A percentile compares a stretch with the other conserved stretches of the same genome.
Evolutionary conservation across 1,284 basidiomycete genomes (phyloP).

Genomic region (Ustilago crameri): DNA sequence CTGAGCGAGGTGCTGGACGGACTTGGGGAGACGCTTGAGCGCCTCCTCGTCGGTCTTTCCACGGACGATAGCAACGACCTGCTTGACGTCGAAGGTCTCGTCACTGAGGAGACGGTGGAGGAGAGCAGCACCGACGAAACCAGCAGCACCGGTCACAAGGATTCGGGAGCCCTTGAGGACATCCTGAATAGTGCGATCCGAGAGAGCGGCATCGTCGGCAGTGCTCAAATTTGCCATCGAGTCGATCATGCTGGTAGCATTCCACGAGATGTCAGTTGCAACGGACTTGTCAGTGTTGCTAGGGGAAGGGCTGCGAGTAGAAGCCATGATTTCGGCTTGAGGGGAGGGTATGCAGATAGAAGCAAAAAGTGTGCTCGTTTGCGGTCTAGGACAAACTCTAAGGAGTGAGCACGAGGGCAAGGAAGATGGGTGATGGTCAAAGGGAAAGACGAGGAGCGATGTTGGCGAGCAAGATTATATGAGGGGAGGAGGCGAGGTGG

Average conservation of each 20-base stretch:
- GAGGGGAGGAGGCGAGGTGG: no score
- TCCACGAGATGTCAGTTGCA: slow-evolving; percentile 35
- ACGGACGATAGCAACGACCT: slow-evolving; percentile 44
- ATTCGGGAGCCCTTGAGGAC: slow-evolving; percentile 36
- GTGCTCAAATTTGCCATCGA: slow-evolving; percentile 19
- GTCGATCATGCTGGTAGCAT: slow-evolving; percentile 32
- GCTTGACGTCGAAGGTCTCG: slow-evolving; percentile 35
- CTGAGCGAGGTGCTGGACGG: slow-evolving; percentile 33
- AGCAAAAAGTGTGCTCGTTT: background rate
- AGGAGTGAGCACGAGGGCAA: background rate
- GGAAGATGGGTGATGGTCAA: slow-evolving; percentile 9
- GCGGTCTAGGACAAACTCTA: no score
- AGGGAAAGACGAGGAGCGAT: background rate
- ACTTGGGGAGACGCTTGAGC: slow-evolving; percentile 40
- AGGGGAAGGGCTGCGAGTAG: slow-evolving; percentile 38
- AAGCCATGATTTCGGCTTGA: slow-evolving; percentile 12
- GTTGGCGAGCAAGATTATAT: slow-evolving; percentile 5
- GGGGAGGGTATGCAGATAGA: background rate
- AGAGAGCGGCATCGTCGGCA: slow-evolving; percentile 17
- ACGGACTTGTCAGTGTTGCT: slow-evolving; percentile 31
- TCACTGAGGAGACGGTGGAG: slow-evolving; percentile 41
- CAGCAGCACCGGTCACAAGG: slow-evolving; percentile 47
- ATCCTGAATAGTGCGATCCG: slow-evolving; percentile 32
- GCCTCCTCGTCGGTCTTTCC: slow-evolving; percentile 42
- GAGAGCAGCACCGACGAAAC: slow-evolving; percentile 48